Evolutionary conservation across 345 rosid genomes (phyloP), one percentile per base, ranked within the genome.

Genomic region (Anacardium occidentale): DNA sequence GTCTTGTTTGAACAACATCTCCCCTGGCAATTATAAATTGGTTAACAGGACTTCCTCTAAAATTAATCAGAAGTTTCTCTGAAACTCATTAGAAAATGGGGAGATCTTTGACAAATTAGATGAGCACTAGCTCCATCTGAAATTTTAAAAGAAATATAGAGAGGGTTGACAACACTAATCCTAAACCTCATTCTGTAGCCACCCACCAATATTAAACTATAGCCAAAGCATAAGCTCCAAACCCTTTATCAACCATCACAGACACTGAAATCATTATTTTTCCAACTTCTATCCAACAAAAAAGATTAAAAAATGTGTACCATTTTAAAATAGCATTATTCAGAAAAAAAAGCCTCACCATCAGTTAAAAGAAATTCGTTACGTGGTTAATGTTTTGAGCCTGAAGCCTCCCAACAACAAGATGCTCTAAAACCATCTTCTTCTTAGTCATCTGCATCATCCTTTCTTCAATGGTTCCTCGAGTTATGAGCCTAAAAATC

Each of bases 371-470:
- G 29, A 70, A 70, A 64, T 70, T 8, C 51, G 13, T 67, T 81
- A 91, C 99, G 97, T 96, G 99, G 72, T 96, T 96, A 79, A 96
- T 87, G 81, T 90, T 96, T 77, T 96, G 99, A 47, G 97, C 85
- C 83, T 96, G 93, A 65, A 96, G 82, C 90, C 91, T 90, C 76
- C 99, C 99, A 42, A 96, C 99, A 78, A 96, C 99, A 64, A 96
- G 95, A 88, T 96, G 99, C 86, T 96, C 99, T 58, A 96, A 81
- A 82, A 96, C 92, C 99, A 96, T 96, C 83, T 96, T 96, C 88
- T 96, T 96, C 84, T 91, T 96, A 29, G 99, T 96, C 95, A 96
- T 78, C 56, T 96, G 92, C 98, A 96, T 91, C 98, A 96, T 96
- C 74, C 98, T 84, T 79, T 96, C 98, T 85, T 96, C 99, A 81